Conservation (phyloP, 768 basidiomycete species). For the Amanita pseudoporphyria region DNA sequence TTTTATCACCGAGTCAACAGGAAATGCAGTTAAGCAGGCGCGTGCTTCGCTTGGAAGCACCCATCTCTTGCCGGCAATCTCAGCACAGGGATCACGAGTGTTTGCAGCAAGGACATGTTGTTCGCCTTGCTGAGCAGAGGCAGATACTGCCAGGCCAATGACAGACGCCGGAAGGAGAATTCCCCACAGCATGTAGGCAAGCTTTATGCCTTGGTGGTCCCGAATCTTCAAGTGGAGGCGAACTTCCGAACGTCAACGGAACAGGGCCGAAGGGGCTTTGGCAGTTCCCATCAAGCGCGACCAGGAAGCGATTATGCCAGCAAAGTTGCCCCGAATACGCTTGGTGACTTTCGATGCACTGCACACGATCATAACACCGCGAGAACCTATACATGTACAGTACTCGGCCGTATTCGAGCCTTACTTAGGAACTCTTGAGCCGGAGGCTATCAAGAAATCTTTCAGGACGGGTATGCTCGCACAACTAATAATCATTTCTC, state of each 20-base stretch:
- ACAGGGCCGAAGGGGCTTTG: background rate
- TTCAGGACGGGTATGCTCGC: slow-evolving; percentile 45
- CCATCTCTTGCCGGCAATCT: slow-evolving; percentile 47
- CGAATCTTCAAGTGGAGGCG: background rate
- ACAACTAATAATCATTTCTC: background rate
- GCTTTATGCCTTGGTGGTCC: background rate
- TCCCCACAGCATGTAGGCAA: slow-evolving; percentile 9
- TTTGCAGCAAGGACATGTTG: background rate
- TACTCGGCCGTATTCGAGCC: slow-evolving; percentile 60
- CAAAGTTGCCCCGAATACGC: slow-evolving; percentile 26
- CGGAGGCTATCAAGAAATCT: slow-evolving; percentile 40
- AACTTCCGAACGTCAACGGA: background rate
- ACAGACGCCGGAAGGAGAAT: slow-evolving; percentile 2
- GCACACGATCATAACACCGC: slow-evolving; percentile 65
- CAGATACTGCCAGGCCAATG: background rate
- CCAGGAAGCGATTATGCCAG: slow-evolving; percentile 1
- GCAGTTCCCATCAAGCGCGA: background rate
- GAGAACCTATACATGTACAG: slow-evolving; percentile 55
- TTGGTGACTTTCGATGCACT: slow-evolving; percentile 75
- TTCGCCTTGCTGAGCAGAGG: background rate
- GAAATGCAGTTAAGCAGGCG: slow-evolving; percentile 40
- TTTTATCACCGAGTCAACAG: slow-evolving; percentile 36
- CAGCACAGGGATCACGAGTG: slow-evolving; percentile 36
- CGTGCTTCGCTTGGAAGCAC: slow-evolving; percentile 41
- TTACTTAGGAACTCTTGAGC: slow-evolving; percentile 51